phyloP scores from a whole-genome alignment of 1,139 yeast species.

The Saccharomycopsis crataegensis region DNA sequence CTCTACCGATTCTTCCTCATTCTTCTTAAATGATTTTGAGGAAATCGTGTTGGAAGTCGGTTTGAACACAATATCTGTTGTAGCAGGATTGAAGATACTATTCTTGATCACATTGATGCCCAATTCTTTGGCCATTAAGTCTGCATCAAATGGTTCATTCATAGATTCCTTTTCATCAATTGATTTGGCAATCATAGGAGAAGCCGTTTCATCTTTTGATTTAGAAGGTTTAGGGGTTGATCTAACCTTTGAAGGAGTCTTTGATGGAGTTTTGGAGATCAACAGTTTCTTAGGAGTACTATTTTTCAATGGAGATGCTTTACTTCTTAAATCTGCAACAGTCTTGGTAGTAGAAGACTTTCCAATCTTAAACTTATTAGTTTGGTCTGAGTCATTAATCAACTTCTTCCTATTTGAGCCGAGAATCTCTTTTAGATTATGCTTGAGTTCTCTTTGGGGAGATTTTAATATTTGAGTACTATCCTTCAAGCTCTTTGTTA shows the following conservation, averaged over 20 bases:
- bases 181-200: background rate
- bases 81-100: constrained; percentile 5
- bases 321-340: background rate
- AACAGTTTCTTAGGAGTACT: background rate
- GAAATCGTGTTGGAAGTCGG: background rate
- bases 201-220: background rate
- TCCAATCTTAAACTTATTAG: background rate
- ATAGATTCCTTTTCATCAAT: background rate
- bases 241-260: constrained; percentile 1
- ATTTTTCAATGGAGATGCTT: background rate
- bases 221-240: background rate
- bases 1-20: background rate
- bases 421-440: constrained; percentile 1
- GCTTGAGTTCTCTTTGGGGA: constrained; percentile 9
- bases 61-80: constrained; percentile 2
- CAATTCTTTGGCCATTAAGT: constrained; percentile 11
- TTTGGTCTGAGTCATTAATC: background rate
- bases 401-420: constrained; percentile 1
- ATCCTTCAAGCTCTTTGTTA: constrained; percentile 15
- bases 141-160: constrained; percentile 3
- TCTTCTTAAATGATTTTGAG: background rate
- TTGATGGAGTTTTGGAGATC: background rate
- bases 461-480: constrained; percentile 16
- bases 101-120: constrained; percentile 10
- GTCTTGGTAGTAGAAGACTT: background rate